Evolutionary conservation across 257 asterid species (phyloP).

Genomic region (Thymus quinquecostatus): DNA sequence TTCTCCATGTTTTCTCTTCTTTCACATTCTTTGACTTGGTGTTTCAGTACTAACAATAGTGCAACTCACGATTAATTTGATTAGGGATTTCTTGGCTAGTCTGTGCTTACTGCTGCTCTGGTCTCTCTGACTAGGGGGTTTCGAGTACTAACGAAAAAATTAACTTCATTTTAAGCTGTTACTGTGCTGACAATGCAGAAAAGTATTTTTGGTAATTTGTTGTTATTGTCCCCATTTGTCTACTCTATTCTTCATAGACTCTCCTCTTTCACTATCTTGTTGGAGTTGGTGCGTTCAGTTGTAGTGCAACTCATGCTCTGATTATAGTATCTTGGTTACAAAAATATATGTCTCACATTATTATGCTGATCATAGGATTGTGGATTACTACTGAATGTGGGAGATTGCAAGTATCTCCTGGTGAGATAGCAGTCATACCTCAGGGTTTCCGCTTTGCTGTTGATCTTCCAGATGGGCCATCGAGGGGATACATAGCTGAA

Average conservation of each 20-base stretch:
- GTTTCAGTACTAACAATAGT: neutral
- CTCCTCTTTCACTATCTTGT: conserved; percentile 6
- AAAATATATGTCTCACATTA: neutral
- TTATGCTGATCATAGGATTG: conserved; percentile 53
- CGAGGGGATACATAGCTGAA: conserved; percentile 93
- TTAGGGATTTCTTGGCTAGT: neutral
- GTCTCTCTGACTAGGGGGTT: neutral
- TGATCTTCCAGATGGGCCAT: conserved; percentile 90
- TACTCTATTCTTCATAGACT: neutral
- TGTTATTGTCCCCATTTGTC: conserved; percentile 3
- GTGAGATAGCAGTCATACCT: conserved; percentile 81
- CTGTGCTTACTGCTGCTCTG: neutral
- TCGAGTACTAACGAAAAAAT: too few species aligned
- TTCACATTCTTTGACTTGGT: conserved; percentile 4
- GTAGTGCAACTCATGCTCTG: neutral
- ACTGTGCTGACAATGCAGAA: too few species aligned
- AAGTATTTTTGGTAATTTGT: neutral
- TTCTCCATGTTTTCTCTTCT: conserved; percentile 1
- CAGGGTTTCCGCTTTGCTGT: conserved; percentile 85
- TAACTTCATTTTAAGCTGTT: too few species aligned
- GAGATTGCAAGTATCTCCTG: conserved; percentile 74
- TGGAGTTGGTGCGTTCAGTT: conserved; percentile 1
- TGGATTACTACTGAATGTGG: conserved; percentile 97
- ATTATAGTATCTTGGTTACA: neutral
- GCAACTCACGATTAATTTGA: neutral